These are phyloP conservation scores for Linanthus parryae DNA, from an alignment of 148 eudicot species.

Conservation along the genomic window DNA sequence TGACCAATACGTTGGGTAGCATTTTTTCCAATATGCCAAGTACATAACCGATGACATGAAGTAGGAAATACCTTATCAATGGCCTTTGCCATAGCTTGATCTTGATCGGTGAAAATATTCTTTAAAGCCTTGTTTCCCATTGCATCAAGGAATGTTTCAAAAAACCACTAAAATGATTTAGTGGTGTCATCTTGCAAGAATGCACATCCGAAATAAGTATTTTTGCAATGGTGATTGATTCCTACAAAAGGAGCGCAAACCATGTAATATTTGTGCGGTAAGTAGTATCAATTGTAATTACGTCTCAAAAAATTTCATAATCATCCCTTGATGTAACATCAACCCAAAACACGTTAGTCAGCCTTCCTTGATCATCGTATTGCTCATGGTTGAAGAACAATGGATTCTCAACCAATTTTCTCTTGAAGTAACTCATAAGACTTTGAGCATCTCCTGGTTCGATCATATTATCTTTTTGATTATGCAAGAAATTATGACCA, in stretches of 20 bases:
- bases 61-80: background rate
- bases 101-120: slow-evolving; percentile 1
- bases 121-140: background rate
- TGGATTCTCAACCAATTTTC: background rate
- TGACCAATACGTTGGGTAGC: background rate
- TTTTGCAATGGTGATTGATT: background rate
- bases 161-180: background rate
- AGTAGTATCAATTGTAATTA: too few species aligned
- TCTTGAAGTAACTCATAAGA: background rate
- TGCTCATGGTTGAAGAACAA: background rate
- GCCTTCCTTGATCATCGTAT: background rate
- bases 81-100: background rate
- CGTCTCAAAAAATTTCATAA: background rate
- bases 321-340: background rate
- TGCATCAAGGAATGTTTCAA: background rate
- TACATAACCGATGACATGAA: background rate
- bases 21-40: background rate
- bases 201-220: background rate
- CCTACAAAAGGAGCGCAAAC: slow-evolving; percentile 8
- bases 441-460: too few species aligned
- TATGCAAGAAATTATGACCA: background rate
- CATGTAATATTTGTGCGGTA: slow-evolving; percentile 1
- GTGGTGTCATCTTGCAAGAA: background rate
- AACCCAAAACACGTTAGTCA: background rate
- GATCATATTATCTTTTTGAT: too few species aligned